A percentile compares a stretch with the other conserved stretches of the same genome.
Conservation (phyloP, 805 yeast genomes). For the Pichia cephalocereana region DNA sequence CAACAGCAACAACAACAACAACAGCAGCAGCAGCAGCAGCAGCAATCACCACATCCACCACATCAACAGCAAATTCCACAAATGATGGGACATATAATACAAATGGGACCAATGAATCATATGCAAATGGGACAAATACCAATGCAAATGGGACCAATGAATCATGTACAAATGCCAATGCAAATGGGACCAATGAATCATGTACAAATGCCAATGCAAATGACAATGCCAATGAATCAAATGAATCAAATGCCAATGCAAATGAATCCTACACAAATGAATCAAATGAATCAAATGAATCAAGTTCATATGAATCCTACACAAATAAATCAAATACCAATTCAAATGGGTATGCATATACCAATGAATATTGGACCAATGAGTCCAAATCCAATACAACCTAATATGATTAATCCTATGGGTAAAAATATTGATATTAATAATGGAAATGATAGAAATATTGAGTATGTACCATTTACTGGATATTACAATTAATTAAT, state of each 20-base stretch:
- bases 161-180: neutral
- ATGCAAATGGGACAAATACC: neutral
- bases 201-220: neutral
- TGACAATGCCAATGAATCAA: neutral
- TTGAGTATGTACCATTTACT: too few species aligned
- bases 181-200: neutral
- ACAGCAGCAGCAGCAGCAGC: too few species aligned
- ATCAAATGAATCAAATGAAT: neutral
- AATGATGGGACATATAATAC: too few species aligned
- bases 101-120: neutral
- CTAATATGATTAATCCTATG: too few species aligned
- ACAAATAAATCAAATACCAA: neutral
- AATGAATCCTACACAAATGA: neutral
- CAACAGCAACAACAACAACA: too few species aligned
- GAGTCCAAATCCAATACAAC: neutral
- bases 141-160: neutral
- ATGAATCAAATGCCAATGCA: neutral
- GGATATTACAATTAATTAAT: too few species aligned
- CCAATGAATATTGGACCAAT: neutral
- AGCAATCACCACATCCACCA: too few species aligned
- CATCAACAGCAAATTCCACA: too few species aligned
- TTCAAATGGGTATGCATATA: too few species aligned
- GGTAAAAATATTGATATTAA: too few species aligned
- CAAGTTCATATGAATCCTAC: neutral
- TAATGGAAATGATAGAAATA: too few species aligned